These are phyloP conservation scores for Fraxinus ornus DNA, from an alignment of 305 asterid genomes.

Conservation along the genomic window DNA sequence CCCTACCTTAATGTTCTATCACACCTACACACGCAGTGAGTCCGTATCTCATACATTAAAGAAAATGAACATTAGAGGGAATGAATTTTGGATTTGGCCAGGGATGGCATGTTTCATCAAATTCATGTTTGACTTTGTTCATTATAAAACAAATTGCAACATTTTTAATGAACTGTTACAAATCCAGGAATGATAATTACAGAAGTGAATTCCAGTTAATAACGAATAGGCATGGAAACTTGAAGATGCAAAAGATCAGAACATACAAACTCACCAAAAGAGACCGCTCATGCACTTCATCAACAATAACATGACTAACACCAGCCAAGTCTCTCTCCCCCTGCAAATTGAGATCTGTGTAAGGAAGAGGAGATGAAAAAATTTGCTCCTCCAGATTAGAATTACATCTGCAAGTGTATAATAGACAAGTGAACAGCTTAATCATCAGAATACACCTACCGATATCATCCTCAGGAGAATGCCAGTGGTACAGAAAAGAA, in stretches of 20 bases:
- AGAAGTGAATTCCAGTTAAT: conserved; percentile 18
- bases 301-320: conserved; percentile 89
- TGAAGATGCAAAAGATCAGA: conserved; percentile 20
- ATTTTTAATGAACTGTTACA: background rate
- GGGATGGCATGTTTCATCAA: background rate
- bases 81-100: conserved; percentile 3
- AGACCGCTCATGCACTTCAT: conserved; percentile 98
- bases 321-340: conserved; percentile 78
- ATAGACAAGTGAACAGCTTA: conserved; percentile 7
- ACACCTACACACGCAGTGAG: background rate
- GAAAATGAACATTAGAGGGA: background rate
- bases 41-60: background rate
- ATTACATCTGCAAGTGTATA: conserved; percentile 16
- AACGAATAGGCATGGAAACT: conserved; percentile 16
- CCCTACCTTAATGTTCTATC: conserved; percentile 3
- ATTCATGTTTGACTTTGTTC: background rate
- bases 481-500: conserved; percentile 96
- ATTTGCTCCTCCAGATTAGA: background rate
- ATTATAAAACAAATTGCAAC: background rate
- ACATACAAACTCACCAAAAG: conserved; percentile 71
- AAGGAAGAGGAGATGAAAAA: conserved; percentile 22
- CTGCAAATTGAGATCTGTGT: conserved; percentile 50
- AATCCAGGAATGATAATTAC: conserved; percentile 18
- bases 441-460: conserved; percentile 44
- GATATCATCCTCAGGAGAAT: conserved; percentile 92